A percentile compares a stretch with the other conserved stretches of the same genome.
Conservation (phyloP, 371 early-diverging fungal genomes). For the Lichtheimia corymbifera region DNA sequence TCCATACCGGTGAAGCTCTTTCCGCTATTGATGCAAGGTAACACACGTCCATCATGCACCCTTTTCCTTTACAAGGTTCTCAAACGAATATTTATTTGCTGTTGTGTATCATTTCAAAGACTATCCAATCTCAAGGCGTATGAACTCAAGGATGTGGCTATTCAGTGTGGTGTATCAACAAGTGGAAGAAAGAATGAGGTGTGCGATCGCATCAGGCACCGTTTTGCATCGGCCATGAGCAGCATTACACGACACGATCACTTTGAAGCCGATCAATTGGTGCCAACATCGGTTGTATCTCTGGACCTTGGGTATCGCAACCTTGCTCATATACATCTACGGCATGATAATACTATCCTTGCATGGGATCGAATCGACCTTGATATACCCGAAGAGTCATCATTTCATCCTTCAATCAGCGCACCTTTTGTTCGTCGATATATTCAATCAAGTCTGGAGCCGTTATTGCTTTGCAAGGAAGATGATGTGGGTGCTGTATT, state of each 20-base stretch:
- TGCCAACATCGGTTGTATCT: conserved; percentile 56
- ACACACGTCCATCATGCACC: no score
- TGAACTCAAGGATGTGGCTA: conserved; percentile 21
- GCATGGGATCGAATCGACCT: conserved; percentile 50
- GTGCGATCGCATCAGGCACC: conserved; percentile 14
- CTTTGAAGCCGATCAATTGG: not conserved
- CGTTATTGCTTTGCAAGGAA: conserved; percentile 6
- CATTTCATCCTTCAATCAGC: conserved; percentile 34
- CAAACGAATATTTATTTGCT: no score
- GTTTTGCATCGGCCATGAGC: conserved; percentile 8
- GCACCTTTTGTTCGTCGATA: conserved; percentile 31
- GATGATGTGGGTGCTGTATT: conserved; percentile 28
- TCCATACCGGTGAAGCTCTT: no score
- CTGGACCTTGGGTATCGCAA: conserved; percentile 77
- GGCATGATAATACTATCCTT: conserved; percentile 29
- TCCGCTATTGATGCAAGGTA: no score
- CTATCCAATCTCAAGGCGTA: conserved; percentile 7
- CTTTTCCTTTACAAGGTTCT: no score
- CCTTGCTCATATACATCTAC: conserved; percentile 61
- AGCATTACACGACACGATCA: not conserved
- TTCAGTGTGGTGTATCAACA: conserved; percentile 15
- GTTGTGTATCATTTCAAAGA: no score
- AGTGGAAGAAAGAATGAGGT: conserved; percentile 25
- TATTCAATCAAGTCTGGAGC: conserved; percentile 13
- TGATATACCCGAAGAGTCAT: conserved; percentile 13